Percentiles rank a stretch among this genome's conserved stretches.
Evolutionary conservation across 2,329 filamentous ascomycete genomes (phyloP).

Genomic region (Colletotrichum cereale): DNA sequence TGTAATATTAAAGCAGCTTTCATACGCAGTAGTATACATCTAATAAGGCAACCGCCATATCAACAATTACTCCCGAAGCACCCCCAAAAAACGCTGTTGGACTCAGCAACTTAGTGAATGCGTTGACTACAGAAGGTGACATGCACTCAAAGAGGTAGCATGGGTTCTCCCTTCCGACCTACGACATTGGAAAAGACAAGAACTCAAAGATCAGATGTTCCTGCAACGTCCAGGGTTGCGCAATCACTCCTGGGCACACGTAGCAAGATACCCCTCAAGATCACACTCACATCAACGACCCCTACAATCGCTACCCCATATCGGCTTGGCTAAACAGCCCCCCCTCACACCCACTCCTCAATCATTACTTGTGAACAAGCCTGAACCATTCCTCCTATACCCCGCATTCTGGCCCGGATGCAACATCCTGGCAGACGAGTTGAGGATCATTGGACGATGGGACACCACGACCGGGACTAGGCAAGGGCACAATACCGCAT

Average conservation of each 20-base stretch:
- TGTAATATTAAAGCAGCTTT: background rate
- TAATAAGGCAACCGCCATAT: background rate
- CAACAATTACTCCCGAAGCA: background rate
- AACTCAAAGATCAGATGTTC: background rate
- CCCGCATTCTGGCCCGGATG: slow-evolving; percentile 5
- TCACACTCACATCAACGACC: background rate
- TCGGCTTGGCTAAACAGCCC: background rate
- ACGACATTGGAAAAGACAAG: background rate
- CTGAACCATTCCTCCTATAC: background rate
- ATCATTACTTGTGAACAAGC: background rate
- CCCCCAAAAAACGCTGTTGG: background rate
- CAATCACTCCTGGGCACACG: background rate
- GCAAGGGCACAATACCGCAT: background rate
- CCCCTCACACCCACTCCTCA: background rate
- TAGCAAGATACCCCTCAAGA: background rate
- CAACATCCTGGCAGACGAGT: background rate
- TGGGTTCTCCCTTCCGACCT: background rate
- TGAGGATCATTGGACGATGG: background rate
- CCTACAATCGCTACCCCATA: background rate
- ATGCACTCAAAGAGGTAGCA: background rate
- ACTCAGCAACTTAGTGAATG: background rate
- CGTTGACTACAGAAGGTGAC: background rate
- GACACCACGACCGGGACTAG: background rate
- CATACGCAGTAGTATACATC: background rate
- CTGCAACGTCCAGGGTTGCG: background rate